Evolutionary conservation across 768 basidiomycete species (phyloP).

Genomic region (Omphalotus guepiniiformis): DNA sequence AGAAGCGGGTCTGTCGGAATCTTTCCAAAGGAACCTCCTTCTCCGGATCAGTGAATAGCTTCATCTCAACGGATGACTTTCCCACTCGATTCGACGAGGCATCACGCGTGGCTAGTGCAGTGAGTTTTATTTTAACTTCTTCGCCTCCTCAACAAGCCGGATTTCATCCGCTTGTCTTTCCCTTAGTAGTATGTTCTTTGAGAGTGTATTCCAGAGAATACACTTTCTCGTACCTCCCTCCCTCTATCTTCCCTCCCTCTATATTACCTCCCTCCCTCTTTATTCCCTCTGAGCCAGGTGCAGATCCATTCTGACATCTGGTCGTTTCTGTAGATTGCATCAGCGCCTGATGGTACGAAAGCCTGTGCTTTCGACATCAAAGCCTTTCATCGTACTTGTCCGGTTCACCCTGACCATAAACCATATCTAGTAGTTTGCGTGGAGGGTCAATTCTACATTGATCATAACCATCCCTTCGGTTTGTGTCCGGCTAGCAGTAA

Average conservation of each 20-base stretch:
- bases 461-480: conserved; percentile 13
- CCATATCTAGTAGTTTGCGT: conserved; percentile 8
- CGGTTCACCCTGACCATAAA: conserved; percentile 18
- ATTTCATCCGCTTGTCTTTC: too few species aligned
- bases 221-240: not conserved
- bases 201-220: too few species aligned
- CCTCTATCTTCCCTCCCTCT: not conserved
- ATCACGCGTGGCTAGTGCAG: conserved; percentile 1
- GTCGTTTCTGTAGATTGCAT: conserved; percentile 12
- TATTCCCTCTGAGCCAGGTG: too few species aligned
- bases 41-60: conserved; percentile 19
- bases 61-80: conserved; percentile 4
- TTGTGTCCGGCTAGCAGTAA: conserved; percentile 4
- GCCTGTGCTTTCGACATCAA: conserved; percentile 13
- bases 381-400: conserved; percentile 22
- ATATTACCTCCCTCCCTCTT: not conserved
- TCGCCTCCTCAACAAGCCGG: too few species aligned
- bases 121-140: not conserved
- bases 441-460: conserved; percentile 3
- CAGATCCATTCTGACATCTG: too few species aligned
- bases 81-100: conserved; percentile 7
- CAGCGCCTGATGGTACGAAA: conserved; percentile 7
- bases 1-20: conserved; percentile 23
- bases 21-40: conserved; percentile 19
- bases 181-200: too few species aligned